These are phyloP conservation scores for Chytridium lagenaria DNA, from an alignment of 371 early-diverging fungal genomes.

Conservation along the genomic window DNA sequence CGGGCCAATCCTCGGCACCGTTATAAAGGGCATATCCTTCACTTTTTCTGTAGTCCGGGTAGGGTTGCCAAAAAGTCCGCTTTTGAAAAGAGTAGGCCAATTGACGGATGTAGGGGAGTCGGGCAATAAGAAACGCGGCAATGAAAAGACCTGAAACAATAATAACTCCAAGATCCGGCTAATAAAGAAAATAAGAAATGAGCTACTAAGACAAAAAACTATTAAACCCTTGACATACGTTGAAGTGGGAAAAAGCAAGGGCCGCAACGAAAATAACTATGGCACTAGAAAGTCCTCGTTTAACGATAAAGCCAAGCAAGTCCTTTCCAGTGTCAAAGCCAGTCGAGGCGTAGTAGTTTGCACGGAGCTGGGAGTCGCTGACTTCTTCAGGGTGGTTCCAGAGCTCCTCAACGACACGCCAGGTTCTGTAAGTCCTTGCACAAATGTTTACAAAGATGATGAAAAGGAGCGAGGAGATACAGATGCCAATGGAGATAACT, in stretches of 20 bases:
- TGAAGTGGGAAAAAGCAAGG: constrained; percentile 11
- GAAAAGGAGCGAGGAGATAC: constrained; percentile 2
- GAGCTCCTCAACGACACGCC: background rate
- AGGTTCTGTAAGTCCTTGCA: constrained; percentile 7
- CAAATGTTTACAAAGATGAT: constrained; percentile 19
- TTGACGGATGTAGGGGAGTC: background rate
- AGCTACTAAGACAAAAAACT: too few relatives aligned
- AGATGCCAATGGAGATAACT: constrained; percentile 21
- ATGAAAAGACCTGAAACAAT: constrained; percentile 8
- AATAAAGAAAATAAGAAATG: background rate
- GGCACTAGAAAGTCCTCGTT: constrained; percentile 1
- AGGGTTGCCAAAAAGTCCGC: constrained; percentile 9
- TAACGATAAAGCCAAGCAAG: background rate
- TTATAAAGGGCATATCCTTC: constrained; percentile 20
- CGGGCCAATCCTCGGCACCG: constrained; percentile 22
- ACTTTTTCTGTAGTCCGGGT: background rate
- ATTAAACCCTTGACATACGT: too few relatives aligned
- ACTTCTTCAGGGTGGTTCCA: constrained; percentile 15
- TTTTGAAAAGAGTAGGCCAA: background rate
- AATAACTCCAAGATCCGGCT: background rate
- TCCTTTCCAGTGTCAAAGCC: constrained; percentile 24
- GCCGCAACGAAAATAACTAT: background rate
- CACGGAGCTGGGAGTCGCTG: constrained; percentile 5
- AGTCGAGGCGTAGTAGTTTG: constrained; percentile 17
- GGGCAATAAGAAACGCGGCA: background rate